Evolutionary conservation across 202 grass and related monocot species (phyloP).

Genomic region (Eragrostis tef): DNA sequence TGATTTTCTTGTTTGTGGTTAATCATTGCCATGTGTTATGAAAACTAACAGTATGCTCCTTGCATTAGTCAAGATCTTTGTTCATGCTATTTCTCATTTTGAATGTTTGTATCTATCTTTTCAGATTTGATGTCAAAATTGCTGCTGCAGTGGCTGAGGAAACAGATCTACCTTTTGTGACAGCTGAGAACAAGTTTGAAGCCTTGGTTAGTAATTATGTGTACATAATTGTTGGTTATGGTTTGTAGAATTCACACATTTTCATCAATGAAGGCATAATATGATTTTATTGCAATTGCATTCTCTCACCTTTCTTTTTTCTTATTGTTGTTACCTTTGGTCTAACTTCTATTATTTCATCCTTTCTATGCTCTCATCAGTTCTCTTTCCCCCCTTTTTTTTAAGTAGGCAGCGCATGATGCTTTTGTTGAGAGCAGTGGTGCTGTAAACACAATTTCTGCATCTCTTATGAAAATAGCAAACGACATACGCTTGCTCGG

Average conservation of each 20-base stretch:
- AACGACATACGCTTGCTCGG: slow-evolving; percentile 97
- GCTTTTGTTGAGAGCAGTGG: slow-evolving; percentile 99
- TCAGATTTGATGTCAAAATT: slow-evolving; percentile 98
- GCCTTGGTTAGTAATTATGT: slow-evolving; percentile 78
- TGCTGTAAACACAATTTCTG: slow-evolving; percentile 82
- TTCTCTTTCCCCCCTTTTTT: slow-evolving; percentile 1
- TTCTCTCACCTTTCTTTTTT: background rate
- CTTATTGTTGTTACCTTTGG: background rate
- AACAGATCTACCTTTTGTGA: slow-evolving; percentile 84
- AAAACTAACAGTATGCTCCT: slow-evolving; percentile 10
- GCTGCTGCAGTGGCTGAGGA: slow-evolving; percentile 85
- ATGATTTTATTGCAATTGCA: background rate
- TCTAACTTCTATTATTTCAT: slow-evolving; percentile 26
- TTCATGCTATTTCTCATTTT: slow-evolving; percentile 24
- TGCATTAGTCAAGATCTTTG: slow-evolving; percentile 24
- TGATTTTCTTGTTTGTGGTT: slow-evolving; percentile 22
- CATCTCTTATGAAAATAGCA: slow-evolving; percentile 98
- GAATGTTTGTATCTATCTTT: slow-evolving; percentile 36
- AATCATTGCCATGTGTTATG: slow-evolving; percentile 15
- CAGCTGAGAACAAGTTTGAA: slow-evolving; percentile 99
- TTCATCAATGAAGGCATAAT: background rate
- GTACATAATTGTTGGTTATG: slow-evolving; percentile 21
- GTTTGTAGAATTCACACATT: background rate
- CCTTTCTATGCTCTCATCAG: background rate
- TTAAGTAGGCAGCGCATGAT: slow-evolving; percentile 86